These are phyloP conservation scores for Aethionema arabicum DNA, from an alignment of 345 rosid species.

Conservation along the genomic window DNA sequence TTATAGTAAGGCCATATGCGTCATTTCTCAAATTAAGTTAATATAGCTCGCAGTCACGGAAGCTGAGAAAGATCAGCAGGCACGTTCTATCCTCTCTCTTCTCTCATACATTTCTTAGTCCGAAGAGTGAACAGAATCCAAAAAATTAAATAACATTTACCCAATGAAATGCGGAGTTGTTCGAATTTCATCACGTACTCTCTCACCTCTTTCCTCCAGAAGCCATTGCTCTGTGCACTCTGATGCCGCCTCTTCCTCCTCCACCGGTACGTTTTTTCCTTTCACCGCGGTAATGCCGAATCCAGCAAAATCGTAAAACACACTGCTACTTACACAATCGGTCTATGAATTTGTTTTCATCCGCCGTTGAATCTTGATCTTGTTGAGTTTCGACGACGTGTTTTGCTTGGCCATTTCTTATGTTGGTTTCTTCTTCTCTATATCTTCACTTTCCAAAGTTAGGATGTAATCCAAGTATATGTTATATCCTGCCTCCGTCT, in stretches of 20 bases:
- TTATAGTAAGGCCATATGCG: slow-evolving; percentile 11
- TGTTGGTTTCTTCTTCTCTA: not conserved
- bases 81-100: slow-evolving; percentile 16
- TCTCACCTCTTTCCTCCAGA: slow-evolving; percentile 50
- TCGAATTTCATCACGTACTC: slow-evolving; percentile 56
- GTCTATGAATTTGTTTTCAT: slow-evolving; percentile 7
- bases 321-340: not conserved
- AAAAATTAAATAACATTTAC: slow-evolving; percentile 4
- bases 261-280: slow-evolving; percentile 46
- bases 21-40: not conserved
- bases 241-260: slow-evolving; percentile 46
- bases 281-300: not conserved
- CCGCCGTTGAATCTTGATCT: not conserved
- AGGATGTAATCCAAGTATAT: not conserved
- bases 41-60: slow-evolving; percentile 14
- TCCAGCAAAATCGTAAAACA: not conserved
- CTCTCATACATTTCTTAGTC: not conserved
- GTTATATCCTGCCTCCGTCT: not conserved
- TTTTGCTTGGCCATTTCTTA: not conserved
- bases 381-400: not conserved
- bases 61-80: slow-evolving; percentile 22
- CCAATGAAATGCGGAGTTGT: slow-evolving; percentile 39
- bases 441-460: not conserved
- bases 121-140: not conserved
- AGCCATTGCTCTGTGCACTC: slow-evolving; percentile 48